Base-by-base conservation (phyloP, 73 alveolate species). In the Paramecium biaurelia region DNA sequence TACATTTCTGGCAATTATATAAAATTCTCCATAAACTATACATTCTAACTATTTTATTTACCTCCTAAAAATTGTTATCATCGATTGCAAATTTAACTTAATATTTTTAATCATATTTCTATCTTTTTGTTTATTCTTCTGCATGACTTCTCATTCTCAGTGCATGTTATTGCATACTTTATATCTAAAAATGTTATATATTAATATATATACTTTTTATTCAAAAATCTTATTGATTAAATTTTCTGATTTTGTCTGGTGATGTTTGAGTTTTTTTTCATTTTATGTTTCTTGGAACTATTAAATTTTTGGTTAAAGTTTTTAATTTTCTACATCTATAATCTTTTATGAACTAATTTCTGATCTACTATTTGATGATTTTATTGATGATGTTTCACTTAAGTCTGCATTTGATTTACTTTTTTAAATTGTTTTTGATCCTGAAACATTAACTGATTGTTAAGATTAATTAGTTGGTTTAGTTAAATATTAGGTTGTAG, bases 91-190 rank as follows among this genome's bases (percentile, higher is more conserved):
- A 79, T 18, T 45, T 43, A 14, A 79, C 56, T 47, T 14, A 26
- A 3, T 20, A 23, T 7, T 12, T 24, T 42, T 79, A 35, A 11
- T 79, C 74, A 41, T 30, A 79, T 42, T 45, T 24, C 37, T 38
- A 14, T 18, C 90, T 79, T 34, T 42, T 42, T 43, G 43, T 23
- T 20, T 45, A 41, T 45, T 79, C 70, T 9, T 42, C 32, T 21
- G 74, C 74, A 79, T 79, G 90, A 43, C 63, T 79, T 43, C 90
- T 79, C 90, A 79, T 79, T 21, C 70, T 43, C 26, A 79, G 10
- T 20, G 90, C 47, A 38, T 20, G 26, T 21, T 79, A 7, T 23
- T 79, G 2, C 90, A 79, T 79, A 72, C 86, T 72, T 72, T 34
- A 35, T 5, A 72, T 34, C 56, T 72, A 72, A 23, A 35, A 4